Conservation (phyloP, 2,329 filamentous ascomycete species). For the Trichoderma semiorbis region DNA sequence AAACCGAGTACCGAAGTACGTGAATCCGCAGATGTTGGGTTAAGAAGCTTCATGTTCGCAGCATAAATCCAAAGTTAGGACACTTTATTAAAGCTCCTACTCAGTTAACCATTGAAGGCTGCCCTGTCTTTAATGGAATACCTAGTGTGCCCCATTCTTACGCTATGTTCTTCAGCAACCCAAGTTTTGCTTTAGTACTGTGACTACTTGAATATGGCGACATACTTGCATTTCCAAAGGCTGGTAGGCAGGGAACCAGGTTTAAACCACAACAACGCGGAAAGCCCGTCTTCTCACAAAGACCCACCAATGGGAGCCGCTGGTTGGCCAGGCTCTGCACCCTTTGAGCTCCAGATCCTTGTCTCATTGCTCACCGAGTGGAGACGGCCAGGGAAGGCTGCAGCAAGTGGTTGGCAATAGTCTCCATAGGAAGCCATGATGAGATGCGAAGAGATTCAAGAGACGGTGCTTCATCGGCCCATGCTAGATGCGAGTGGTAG, state of each 20-base stretch:
- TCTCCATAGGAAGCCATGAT: background rate
- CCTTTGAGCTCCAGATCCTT: slow-evolving; percentile 6
- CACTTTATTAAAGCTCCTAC: background rate
- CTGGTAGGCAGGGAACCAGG: background rate
- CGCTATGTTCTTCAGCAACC: background rate
- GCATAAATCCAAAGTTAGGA: background rate
- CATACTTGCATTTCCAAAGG: background rate
- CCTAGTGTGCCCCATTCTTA: background rate
- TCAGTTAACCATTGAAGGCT: background rate
- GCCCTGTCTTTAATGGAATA: background rate
- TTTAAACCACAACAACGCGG: background rate
- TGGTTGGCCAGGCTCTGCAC: slow-evolving; percentile 1
- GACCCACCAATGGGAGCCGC: background rate
- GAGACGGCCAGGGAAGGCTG: background rate
- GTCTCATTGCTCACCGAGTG: slow-evolving; percentile 13
- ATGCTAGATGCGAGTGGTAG: background rate
- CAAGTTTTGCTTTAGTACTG: background rate
- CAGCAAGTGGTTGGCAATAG: background rate
- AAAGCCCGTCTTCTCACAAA: background rate
- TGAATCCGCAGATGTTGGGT: background rate
- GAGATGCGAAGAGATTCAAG: background rate
- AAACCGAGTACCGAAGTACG: too few species aligned
- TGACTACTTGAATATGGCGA: background rate
- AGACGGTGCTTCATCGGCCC: background rate
- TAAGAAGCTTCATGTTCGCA: background rate